A percentile compares a stretch with the other conserved stretches of the same genome.
These are phyloP conservation scores for Brassica napus DNA, from an alignment of 345 rosid species.

Conservation along the genomic window Da-Ae NC_063438.1:13250001-13250500, in stretches of 20 bases:
- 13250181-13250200: background rate
- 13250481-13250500: too few species aligned
- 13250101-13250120: constrained; percentile 4
- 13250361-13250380: background rate
- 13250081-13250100: constrained; percentile 4
- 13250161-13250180: background rate
- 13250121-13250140: constrained; percentile 11
- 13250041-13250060: background rate
- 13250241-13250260: background rate
- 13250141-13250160: background rate
- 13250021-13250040: too few species aligned
- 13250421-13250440: background rate
- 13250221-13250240: background rate
- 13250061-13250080: background rate
- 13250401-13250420: background rate
- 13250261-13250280: background rate
- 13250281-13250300: background rate
- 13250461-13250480: background rate
- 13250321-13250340: constrained; percentile 9
- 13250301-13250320: constrained; percentile 13
- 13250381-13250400: background rate
- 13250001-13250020: background rate
- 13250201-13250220: background rate
- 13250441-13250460: constrained; percentile 1
- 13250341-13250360: background rate